Percentiles rank a stretch among this genome's conserved stretches.
phyloP scores from a whole-genome alignment of 306 rosid species.

The Quercus mongolica region DNA sequence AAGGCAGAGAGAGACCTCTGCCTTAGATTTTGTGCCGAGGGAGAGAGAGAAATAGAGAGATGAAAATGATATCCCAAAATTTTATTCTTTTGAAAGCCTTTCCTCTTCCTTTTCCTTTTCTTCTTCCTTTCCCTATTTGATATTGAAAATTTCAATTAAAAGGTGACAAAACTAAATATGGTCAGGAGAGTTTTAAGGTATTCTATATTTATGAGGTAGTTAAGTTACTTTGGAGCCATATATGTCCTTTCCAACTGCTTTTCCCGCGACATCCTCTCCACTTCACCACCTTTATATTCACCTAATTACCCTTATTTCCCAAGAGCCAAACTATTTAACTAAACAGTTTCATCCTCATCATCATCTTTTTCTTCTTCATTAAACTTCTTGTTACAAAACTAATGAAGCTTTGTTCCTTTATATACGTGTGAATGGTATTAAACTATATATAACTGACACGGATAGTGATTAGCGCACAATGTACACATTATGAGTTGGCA shows the following conservation, averaged over 20 bases:
- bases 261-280: constrained; percentile 16
- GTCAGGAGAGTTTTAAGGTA: constrained; percentile 57
- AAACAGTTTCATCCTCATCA: too few species aligned
- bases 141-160: constrained; percentile 15
- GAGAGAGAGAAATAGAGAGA: constrained; percentile 1
- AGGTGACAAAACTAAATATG: constrained; percentile 20
- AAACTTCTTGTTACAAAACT: too few species aligned
- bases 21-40: constrained; percentile 46
- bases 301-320: not conserved
- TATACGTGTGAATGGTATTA: not conserved
- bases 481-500: too few species aligned
- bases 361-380: too few species aligned
- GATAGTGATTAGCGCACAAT: too few species aligned
- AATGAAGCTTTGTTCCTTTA: not conserved
- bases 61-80: not conserved
- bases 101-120: too few species aligned
- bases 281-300: constrained; percentile 1
- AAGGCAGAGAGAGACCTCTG: constrained; percentile 89
- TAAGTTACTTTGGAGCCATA: constrained; percentile 2
- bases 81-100: not conserved
- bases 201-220: constrained; percentile 38
- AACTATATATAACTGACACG: not conserved
- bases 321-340: too few species aligned
- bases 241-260: constrained; percentile 22
- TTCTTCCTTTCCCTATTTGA: constrained; percentile 2